phyloP scores from a whole-genome alignment of 306 rosid species.

The Hylodesmum podocarpum region DNA sequence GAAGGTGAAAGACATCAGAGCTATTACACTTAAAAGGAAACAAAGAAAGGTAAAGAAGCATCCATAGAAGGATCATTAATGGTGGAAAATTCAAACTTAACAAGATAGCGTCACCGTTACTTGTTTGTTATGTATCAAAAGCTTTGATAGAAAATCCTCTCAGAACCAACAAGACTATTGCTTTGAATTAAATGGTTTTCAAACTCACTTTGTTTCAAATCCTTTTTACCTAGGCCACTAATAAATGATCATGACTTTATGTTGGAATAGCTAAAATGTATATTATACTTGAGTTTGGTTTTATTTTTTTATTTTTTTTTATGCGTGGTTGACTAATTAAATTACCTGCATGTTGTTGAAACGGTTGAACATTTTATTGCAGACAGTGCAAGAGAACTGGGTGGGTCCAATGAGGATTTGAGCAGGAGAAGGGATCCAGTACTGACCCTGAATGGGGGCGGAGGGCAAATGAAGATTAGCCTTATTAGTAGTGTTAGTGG shows the following conservation, averaged over 20 bases:
- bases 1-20: not conserved
- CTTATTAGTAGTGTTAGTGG: slow-evolving; percentile 16
- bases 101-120: not conserved
- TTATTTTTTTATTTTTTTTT: not conserved
- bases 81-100: not conserved
- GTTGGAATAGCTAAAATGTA: not conserved
- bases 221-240: not conserved
- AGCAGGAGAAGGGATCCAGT: slow-evolving; percentile 92
- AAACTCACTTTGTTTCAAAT: not conserved
- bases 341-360: slow-evolving; percentile 96
- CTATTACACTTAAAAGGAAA: not conserved
- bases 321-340: slow-evolving; percentile 21
- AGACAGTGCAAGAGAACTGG: slow-evolving; percentile 93
- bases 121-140: not conserved
- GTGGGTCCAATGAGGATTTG: slow-evolving; percentile 96
- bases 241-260: not conserved
- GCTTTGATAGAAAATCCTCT: not conserved
- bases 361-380: slow-evolving; percentile 91
- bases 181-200: not conserved
- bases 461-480: slow-evolving; percentile 30
- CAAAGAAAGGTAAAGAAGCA: not conserved
- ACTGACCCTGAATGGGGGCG: slow-evolving; percentile 49
- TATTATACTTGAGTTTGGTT: not conserved
- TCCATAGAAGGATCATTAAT: not conserved
- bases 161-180: no score